Conservation (phyloP, 768 basidiomycete species). For the Jaapia argillacea region DNA sequence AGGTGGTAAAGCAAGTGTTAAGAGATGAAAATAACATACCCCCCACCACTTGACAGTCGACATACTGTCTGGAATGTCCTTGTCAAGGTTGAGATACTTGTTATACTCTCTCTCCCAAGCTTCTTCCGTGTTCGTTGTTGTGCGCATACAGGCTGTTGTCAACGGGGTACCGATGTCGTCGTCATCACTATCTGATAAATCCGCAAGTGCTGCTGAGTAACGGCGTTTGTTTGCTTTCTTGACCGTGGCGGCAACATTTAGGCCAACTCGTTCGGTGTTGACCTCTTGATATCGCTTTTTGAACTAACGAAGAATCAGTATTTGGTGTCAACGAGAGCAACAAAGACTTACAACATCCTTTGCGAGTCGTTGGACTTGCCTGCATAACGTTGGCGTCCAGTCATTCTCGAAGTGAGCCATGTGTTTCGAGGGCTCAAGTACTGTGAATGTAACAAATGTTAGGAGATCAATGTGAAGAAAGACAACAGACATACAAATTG, state of each 20-base stretch:
- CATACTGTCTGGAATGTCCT: slow-evolving; percentile 4
- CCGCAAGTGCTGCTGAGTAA: background rate
- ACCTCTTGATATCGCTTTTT: background rate
- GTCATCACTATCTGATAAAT: background rate
- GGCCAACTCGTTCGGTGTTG: background rate
- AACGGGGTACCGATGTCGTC: background rate
- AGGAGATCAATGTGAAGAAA: too few species aligned
- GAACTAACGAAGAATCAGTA: too few species aligned
- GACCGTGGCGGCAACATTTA: too few species aligned
- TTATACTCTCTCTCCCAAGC: slow-evolving; percentile 2
- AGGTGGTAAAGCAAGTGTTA: background rate
- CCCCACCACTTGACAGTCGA: slow-evolving; percentile 17
- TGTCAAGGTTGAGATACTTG: slow-evolving; percentile 3
- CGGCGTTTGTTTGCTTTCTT: background rate
- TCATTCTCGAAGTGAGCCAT: slow-evolving; percentile 9
- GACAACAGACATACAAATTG: slow-evolving; percentile 21
- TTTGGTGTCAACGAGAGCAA: too few species aligned
- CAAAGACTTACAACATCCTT: slow-evolving; percentile 11
- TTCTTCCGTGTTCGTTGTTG: background rate
- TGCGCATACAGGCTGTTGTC: background rate
- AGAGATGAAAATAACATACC: slow-evolving; percentile 7
- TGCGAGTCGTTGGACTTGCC: background rate
- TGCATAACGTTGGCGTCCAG: slow-evolving; percentile 5
- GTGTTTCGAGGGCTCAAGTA: slow-evolving; percentile 9
- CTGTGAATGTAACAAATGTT: slow-evolving; percentile 4